Conservation (phyloP, 768 basidiomycete species). For the Russula olivacea region DNA sequence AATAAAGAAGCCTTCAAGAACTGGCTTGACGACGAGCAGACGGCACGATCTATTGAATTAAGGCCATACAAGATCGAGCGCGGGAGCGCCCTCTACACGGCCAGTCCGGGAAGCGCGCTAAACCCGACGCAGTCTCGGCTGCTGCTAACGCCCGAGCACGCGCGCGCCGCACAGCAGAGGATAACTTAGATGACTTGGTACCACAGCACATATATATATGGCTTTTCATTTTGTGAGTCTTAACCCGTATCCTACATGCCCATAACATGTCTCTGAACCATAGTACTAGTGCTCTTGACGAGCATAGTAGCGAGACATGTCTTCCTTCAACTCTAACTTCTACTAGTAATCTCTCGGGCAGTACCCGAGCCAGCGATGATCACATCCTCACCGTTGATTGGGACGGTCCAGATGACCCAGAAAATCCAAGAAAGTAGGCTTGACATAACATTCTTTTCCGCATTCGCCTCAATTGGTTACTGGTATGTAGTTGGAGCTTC, state of each 20-base stretch:
- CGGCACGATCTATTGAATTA: no score
- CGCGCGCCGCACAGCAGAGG: no score
- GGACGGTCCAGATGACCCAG: conserved; percentile 22
- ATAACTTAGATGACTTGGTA: background rate
- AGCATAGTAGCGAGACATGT: background rate
- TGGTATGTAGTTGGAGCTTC: conserved; percentile 13
- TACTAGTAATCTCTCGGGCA: background rate
- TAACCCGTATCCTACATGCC: background rate
- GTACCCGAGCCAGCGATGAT: background rate
- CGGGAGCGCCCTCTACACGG: no score
- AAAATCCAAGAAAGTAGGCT: conserved; percentile 18
- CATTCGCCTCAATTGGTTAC: background rate
- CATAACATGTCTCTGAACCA: background rate
- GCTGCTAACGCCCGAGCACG: no score
- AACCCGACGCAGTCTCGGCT: no score
- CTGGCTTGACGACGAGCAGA: no score
- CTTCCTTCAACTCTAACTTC: background rate
- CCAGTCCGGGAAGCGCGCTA: no score
- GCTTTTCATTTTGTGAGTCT: background rate
- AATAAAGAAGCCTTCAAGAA: no score
- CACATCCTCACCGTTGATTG: conserved; percentile 16
- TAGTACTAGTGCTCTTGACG: background rate
- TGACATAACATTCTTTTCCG: background rate
- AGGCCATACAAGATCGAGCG: no score
- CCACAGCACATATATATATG: background rate